A percentile compares a stretch with the other conserved stretches of the same genome.
phyloP scores from a whole-genome alignment of 1,284 basidiomycete species.

The Clitocybe nebularis region DNA sequence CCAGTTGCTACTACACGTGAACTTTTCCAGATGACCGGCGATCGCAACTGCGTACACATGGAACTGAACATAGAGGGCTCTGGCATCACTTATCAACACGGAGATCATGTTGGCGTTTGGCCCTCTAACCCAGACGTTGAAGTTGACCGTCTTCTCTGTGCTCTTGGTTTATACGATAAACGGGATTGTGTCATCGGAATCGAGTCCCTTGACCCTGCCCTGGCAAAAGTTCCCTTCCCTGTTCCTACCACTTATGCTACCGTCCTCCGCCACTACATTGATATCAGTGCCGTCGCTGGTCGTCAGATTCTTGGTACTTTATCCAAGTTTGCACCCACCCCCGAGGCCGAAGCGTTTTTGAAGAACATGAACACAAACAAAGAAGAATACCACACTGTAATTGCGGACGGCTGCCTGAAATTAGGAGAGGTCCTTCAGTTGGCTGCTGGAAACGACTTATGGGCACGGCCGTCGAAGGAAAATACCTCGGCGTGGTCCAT shows the following conservation, averaged over 20 bases:
- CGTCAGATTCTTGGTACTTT: conserved; percentile 89
- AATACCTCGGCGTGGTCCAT: conserved; percentile 89
- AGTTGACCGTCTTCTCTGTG: conserved; percentile 84
- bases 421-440: conserved; percentile 90
- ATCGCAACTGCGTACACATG: conserved; percentile 93
- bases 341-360: conserved; percentile 72
- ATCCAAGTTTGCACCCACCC: conserved; percentile 85
- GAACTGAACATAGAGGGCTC: conserved; percentile 95
- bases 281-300: conserved; percentile 90
- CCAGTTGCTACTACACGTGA: conserved; percentile 79
- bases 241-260: conserved; percentile 93
- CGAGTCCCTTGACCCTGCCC: conserved; percentile 93
- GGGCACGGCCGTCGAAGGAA: conserved; percentile 48
- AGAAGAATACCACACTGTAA: conserved; percentile 76
- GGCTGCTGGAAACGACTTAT: conserved; percentile 76
- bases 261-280: conserved; percentile 95
- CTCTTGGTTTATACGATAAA: conserved; percentile 80
- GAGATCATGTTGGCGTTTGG: conserved; percentile 98
- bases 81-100: conserved; percentile 97
- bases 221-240: conserved; percentile 99
- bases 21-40: conserved; percentile 72
- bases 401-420: conserved; percentile 82
- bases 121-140: conserved; percentile 91
- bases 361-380: conserved; percentile 84
- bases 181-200: conserved; percentile 84